Base-by-base conservation (phyloP, 345 rosid genomes). In the Salix exigua region DNA sequence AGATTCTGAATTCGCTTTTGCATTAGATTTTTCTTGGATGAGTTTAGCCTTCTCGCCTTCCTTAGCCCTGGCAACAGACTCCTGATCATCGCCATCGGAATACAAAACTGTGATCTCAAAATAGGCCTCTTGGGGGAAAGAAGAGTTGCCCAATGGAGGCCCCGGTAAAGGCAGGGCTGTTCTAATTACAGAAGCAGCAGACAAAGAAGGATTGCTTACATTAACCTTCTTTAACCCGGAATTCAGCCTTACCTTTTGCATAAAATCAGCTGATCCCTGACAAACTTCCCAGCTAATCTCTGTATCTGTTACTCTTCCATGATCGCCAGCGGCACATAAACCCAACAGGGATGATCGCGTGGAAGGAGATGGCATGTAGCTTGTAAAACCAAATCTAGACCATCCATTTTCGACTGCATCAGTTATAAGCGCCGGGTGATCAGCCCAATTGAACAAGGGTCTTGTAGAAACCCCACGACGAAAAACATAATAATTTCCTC, bases 91-190 rank as follows among this genome's bases (percentile, higher is more conserved):
- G 23, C 82, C 68, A n/a, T 68, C 70, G 35, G 73, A 82, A 72
- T 79, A 78, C 60, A 89, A 31, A 74, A 95, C 66, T 17, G 97
- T 93, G 83, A 93, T 85, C 86, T 93, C 99, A 76, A 95, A 93
- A 83, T 91, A 95, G 51, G 97, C 97, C 55, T 93, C 99, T 75
- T 89, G 97, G 31, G 97, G 97, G 33, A 95, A 95, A 73, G 93
- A 86, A n/a, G 88, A 88, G 60, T 71, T 88, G n/a, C 89, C 84
- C 67, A 94, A 77, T 18, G 90, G 92, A 71, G 97, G 99, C 50
- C 97, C 97, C 5, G 99, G 99, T 66, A 95, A 77, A 64, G 99
- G 99, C 83, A 91, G 64, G 77, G 91, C 86, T 33, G 91, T 87
- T 76, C 88, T 90, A 48, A 95, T 87, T 78, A 88, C 91, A 23